Conservation (phyloP, 495 filamentous ascomycete species). For the Aspergillus hancockii region DNA sequence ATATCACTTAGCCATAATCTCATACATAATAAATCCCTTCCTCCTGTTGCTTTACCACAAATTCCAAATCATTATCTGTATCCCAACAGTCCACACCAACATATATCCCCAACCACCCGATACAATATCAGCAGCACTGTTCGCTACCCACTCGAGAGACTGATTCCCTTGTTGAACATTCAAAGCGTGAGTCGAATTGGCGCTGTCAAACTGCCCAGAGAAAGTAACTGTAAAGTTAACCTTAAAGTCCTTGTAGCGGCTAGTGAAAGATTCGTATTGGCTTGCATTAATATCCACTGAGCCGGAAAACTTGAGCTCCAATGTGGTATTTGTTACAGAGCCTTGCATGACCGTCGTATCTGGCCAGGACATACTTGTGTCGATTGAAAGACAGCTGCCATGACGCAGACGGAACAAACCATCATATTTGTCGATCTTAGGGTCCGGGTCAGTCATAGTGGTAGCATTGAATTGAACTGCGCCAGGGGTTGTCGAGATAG, state of each 20-base stretch:
- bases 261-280: neutral
- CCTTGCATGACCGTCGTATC: slow-evolving; percentile 5
- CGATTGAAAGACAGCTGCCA: neutral
- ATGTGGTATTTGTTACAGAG: slow-evolving; percentile 6
- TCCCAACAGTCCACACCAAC: neutral
- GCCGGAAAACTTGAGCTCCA: slow-evolving; percentile 4
- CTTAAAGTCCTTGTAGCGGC: neutral
- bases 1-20: too few relatives aligned
- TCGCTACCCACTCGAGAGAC: slow-evolving; percentile 4
- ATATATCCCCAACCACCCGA: neutral
- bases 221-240: slow-evolving; percentile 6
- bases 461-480: slow-evolving; percentile 4
- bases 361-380: slow-evolving; percentile 2
- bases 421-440: neutral
- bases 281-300: neutral
- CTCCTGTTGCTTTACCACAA: slow-evolving; percentile 11
- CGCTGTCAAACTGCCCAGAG: slow-evolving; percentile 3
- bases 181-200: slow-evolving; percentile 7
- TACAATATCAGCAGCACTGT: neutral
- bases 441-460: neutral
- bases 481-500: neutral
- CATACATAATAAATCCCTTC: too few relatives aligned
- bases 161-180: slow-evolving; percentile 3
- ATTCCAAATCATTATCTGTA: neutral
- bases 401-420: slow-evolving; percentile 3